Evolutionary conservation across 345 rosid species (phyloP), one percentile per base, ranked within the genome.

Genomic region (Camelina sativa): DNA sequence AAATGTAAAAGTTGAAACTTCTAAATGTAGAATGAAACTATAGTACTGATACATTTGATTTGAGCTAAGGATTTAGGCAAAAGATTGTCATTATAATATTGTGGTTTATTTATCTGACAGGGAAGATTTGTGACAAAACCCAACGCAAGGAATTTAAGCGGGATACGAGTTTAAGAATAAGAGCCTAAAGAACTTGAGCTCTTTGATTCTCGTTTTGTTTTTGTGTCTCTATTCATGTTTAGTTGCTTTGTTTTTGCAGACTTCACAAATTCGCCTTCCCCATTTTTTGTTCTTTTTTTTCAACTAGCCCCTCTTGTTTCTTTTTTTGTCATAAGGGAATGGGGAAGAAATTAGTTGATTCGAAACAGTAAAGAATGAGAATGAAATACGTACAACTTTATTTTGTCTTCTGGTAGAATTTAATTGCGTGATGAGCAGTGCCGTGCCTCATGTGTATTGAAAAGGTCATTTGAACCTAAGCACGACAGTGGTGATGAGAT

Each of bases 101-200:
- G 30, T n/a, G 13, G 66, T 55, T 65, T n/a, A 44, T 28, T 74
- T 11, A 35, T 65, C 13, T 32, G 28, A 51, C 57, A 77, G 80
- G 77, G 80, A 55, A 59, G 80, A 58, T 77, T 77, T 54, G 57
- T 72, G 52, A 72, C 57, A 60, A 43, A 77, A 28, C n/a, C 63
- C 22, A 67, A 72, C 43, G 11, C 71, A n/a, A 62, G 64, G 51
- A 62, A 17, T 19, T 55, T 73, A 12, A 58, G 55, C 52, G 73
- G 72, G 8, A 16, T 71, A 30, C 11, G 69, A 41, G 59, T 58
- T 0, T 65, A 59, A 56, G 35, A 23, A 23, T n/a, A 37, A 40
- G 53, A 50, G n/a, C 9, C 38, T 11, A 16, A 46, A 61, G 4
- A 46, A 47, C 47, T 53, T 25, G 8, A 51, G 2, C n/a, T 48